phyloP scores from a whole-genome alignment of 805 yeast species.

The Brettanomyces sp. region DNA sequence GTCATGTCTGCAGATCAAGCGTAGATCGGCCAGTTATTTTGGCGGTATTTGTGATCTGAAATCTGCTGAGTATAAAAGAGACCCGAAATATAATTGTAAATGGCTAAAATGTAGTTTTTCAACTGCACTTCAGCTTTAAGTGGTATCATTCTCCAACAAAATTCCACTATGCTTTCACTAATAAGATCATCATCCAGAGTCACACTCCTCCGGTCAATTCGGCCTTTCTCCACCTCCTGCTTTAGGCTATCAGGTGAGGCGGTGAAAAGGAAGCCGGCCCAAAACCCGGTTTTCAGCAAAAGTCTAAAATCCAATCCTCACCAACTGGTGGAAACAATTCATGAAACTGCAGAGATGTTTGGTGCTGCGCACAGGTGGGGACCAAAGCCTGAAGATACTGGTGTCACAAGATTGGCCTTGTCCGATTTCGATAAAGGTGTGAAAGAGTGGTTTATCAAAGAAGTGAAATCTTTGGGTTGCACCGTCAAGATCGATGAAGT shows the following conservation, averaged over 20 bases:
- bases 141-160: no score
- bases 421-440: conserved; percentile 52
- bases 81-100: no score
- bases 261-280: neutral
- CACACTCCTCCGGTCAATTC: neutral
- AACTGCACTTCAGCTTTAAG: no score
- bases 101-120: no score
- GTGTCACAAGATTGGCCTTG: conserved; percentile 55
- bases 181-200: no score
- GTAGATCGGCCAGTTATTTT: no score
- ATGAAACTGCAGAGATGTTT: conserved; percentile 42
- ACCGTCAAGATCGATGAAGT: conserved; percentile 47
- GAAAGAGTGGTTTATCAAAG: conserved; percentile 53
- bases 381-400: conserved; percentile 42
- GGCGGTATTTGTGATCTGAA: no score
- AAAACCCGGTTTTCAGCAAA: neutral
- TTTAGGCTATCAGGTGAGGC: neutral
- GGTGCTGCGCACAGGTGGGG: conserved; percentile 63
- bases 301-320: neutral
- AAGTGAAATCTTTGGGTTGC: conserved; percentile 46
- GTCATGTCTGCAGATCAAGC: no score
- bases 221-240: neutral
- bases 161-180: no score
- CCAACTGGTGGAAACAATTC: conserved; percentile 44
- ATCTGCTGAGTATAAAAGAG: no score